A percentile compares a stretch with the other conserved stretches of the same genome.
phyloP scores from a whole-genome alignment of 2,329 filamentous ascomycete species.

The Fusarium globosum region DNA sequence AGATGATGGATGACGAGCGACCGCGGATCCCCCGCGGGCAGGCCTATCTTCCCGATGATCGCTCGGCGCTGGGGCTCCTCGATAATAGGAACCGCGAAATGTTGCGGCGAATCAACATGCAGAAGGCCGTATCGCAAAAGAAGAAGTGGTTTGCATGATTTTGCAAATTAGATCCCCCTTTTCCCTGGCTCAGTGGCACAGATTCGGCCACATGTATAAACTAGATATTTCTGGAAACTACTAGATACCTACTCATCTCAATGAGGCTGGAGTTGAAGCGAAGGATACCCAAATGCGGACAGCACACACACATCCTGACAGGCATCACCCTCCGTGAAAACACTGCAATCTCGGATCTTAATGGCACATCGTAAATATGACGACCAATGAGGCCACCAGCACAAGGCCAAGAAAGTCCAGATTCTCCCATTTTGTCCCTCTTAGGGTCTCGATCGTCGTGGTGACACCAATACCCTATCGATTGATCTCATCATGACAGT shows the following conservation, averaged over 20 bases:
- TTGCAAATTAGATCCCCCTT: constrained; percentile 21
- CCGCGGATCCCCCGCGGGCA: constrained; percentile 52
- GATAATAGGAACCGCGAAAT: constrained; percentile 67
- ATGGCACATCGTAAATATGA: constrained; percentile 10
- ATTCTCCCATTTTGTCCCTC: not conserved
- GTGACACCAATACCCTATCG: constrained; percentile 17
- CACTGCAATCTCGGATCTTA: not conserved
- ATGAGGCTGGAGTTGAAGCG: constrained; percentile 37
- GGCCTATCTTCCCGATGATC: constrained; percentile 51
- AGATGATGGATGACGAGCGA: constrained; percentile 73
- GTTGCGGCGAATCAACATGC: constrained; percentile 62
- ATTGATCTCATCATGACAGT: constrained; percentile 39
- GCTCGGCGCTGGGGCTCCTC: constrained; percentile 60
- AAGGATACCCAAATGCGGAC: constrained; percentile 38
- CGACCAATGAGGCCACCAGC: constrained; percentile 11
- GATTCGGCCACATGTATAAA: constrained; percentile 32
- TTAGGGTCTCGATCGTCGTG: constrained; percentile 19
- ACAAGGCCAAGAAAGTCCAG: not conserved
- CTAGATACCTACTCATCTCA: constrained; percentile 45
- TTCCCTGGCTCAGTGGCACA: constrained; percentile 30
- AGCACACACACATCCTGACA: constrained; percentile 23
- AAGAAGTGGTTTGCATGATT: constrained; percentile 46
- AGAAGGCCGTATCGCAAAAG: constrained; percentile 55
- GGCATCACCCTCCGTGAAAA: constrained; percentile 10
- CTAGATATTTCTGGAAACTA: constrained; percentile 29